Evolutionary conservation across 1,284 basidiomycete species (phyloP).

Genomic region (Neolentinus lepideus): DNA sequence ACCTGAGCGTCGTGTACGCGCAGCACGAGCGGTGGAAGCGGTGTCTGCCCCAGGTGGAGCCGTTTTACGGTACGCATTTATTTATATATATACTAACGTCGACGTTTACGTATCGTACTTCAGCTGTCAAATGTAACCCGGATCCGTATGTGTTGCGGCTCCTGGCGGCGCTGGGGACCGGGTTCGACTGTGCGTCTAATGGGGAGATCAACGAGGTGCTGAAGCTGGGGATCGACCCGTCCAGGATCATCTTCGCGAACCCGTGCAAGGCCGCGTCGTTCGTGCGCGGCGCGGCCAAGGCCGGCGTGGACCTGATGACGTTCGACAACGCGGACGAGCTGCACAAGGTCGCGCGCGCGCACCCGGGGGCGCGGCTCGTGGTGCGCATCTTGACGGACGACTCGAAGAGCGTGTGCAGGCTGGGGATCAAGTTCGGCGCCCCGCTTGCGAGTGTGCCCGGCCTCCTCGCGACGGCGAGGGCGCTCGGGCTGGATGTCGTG

Average conservation of each 20-base stretch:
- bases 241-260: constrained; percentile 95
- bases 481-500: constrained; percentile 81
- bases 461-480: constrained; percentile 74
- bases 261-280: constrained; percentile 97
- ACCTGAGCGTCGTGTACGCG: constrained; percentile 83
- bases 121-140: constrained; percentile 96
- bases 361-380: constrained; percentile 84
- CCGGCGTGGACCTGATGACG: constrained; percentile 89
- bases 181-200: constrained; percentile 98
- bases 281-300: constrained; percentile 76
- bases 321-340: constrained; percentile 98
- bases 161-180: constrained; percentile 83
- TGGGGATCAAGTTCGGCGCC: constrained; percentile 97
- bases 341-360: constrained; percentile 85
- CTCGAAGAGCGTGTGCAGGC: constrained; percentile 87
- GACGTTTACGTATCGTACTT: constrained; percentile 11
- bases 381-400: constrained; percentile 97
- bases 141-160: constrained; percentile 91
- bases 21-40: constrained; percentile 84
- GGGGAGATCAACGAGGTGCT: constrained; percentile 88
- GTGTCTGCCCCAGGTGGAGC: constrained; percentile 80
- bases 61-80: constrained; percentile 75
- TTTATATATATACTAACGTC: constrained; percentile 5
- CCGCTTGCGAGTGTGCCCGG: constrained; percentile 77
- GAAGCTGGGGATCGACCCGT: constrained; percentile 64